phyloP scores from a whole-genome alignment of 345 rosid genomes.

The Eucalyptus albens region DNA sequence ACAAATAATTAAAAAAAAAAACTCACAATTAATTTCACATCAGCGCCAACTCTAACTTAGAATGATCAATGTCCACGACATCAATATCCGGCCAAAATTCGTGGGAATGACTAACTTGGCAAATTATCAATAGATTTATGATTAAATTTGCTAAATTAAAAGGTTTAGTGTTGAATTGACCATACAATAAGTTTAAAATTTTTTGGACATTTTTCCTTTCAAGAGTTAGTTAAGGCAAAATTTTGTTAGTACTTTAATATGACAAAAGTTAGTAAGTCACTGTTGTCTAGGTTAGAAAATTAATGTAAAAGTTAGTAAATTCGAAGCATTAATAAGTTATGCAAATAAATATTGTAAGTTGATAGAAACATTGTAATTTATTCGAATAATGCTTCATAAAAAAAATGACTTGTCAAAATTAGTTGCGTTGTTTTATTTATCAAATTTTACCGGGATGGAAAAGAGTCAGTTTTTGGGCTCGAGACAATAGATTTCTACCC shows the following conservation, averaged over 20 bases:
- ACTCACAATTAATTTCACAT: neutral
- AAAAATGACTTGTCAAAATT: too few species aligned
- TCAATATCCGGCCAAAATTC: neutral
- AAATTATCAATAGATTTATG: neutral
- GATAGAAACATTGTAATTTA: neutral
- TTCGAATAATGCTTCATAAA: neutral
- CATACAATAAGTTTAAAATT: neutral
- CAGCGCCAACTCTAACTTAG: fast-evolving
- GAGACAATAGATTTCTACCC: neutral
- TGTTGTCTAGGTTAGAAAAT: neutral
- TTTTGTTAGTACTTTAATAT: neutral
- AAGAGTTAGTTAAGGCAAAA: neutral
- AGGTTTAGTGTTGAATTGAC: neutral
- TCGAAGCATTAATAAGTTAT: neutral
- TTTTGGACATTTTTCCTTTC: neutral
- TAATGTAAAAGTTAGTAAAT: neutral
- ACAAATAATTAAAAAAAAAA: neutral
- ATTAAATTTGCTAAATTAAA: neutral
- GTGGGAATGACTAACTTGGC: neutral
- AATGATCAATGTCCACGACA: neutral
- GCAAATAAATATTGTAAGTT: neutral
- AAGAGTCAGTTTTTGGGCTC: neutral
- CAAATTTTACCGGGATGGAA: neutral
- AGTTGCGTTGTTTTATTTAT: neutral
- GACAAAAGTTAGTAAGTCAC: neutral